Evolutionary conservation across 129 eudicot genomes (phyloP), one percentile per base, ranked within the genome.

Genomic region (Rutidosis leptorrhynchoides): DNA sequence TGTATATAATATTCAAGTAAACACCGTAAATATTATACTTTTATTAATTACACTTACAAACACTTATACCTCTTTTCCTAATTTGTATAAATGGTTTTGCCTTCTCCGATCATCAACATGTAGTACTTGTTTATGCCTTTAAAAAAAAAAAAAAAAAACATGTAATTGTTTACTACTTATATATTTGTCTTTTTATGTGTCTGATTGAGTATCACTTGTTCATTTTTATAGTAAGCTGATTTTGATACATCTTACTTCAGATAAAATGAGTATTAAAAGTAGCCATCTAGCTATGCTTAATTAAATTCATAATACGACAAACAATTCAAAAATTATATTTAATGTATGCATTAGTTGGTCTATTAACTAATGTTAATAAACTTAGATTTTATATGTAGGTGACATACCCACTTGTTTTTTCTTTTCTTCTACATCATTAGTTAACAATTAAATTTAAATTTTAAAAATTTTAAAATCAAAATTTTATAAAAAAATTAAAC

Each of bases 361-460:
- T n/a, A n/a, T n/a, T n/a, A n/a, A n/a, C n/a, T n/a, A n/a, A n/a
- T n/a, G n/a, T n/a, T n/a, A n/a, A n/a, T n/a, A n/a, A n/a, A n/a
- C n/a, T n/a, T n/a, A n/a, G n/a, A n/a, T n/a, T n/a, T n/a, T n/a
- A n/a, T n/a, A 52, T 3, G 6, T 24, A 42, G 15, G 42, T 22
- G 69, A 49, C 55, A 72, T 24, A 51, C 54, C 71, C 69, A 60
- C 69, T 68, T 59, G 64, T 66, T 29, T 58, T 27, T 6, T 22
- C 10, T 5, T n/a, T n/a, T n/a, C n/a, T n/a, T 28, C 79, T 28
- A 37, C 57, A 49, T 26, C 2, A 26, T 11, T 37, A 35, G 32
- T 28, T 28, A 1, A 28, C 5, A 29, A 5, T 0, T 9, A 7
- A 1, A 37, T 0, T 9, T 37, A 37, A 11, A 2, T 11, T 11